These are phyloP conservation scores for Effrenium voratum DNA, from an alignment of 73 alveolate genomes.

Conservation along the genomic window DNA sequence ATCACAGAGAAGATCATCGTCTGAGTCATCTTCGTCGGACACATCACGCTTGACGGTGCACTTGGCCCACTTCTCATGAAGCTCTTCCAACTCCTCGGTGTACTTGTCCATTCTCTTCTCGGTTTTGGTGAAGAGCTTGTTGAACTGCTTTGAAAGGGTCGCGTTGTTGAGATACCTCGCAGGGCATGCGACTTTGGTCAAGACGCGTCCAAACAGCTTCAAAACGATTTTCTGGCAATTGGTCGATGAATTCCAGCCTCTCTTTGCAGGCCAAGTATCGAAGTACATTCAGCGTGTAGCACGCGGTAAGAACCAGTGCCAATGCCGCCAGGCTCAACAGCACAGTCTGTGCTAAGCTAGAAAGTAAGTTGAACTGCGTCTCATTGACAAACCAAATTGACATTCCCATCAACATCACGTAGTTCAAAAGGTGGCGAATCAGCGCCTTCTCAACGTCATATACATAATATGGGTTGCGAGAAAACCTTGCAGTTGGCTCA, in stretches of 20 bases:
- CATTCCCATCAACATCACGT: slow-evolving; percentile 54
- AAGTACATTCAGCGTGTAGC: slow-evolving; percentile 39
- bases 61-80: slow-evolving; percentile 70
- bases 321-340: slow-evolving; percentile 18
- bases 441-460: slow-evolving; percentile 55
- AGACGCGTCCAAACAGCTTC: background rate
- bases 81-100: slow-evolving; percentile 62
- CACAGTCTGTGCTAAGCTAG: background rate
- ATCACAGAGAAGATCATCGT: too few relatives aligned
- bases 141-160: background rate
- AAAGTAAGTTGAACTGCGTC: background rate
- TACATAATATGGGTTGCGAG: slow-evolving; percentile 64
- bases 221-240: background rate
- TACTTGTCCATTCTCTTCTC: slow-evolving; percentile 62
- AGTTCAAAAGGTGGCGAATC: slow-evolving; percentile 51
- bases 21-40: too few relatives aligned
- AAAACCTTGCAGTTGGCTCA: slow-evolving; percentile 74
- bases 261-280: slow-evolving; percentile 70
- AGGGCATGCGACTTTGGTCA: background rate
- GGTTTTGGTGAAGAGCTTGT: slow-evolving; percentile 12
- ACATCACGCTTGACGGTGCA: slow-evolving; percentile 3
- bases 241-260: background rate
- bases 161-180: slow-evolving; percentile 27
- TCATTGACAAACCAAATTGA: slow-evolving; percentile 77
- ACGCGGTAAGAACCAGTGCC: slow-evolving; percentile 12